phyloP scores from a whole-genome alignment of 1,139 yeast species.

The Arxiozyma heterogenica region DNA sequence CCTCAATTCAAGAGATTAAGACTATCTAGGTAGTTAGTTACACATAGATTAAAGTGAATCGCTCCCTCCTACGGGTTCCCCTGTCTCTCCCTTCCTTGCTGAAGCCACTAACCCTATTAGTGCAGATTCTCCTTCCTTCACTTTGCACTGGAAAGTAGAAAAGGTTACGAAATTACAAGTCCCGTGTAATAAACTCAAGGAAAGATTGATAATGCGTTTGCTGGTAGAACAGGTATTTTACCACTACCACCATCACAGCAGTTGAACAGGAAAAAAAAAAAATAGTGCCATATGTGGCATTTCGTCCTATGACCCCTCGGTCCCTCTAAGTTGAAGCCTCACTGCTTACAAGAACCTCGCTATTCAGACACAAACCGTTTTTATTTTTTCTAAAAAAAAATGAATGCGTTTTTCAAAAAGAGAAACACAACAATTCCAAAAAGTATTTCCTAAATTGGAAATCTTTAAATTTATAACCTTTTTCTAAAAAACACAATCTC shows the following conservation, averaged over 20 bases:
- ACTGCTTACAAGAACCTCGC: background rate
- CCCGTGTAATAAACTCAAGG: background rate
- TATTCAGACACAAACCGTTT: too few relatives aligned
- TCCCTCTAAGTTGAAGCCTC: background rate
- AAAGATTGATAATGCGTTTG: too few relatives aligned
- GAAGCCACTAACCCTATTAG: background rate
- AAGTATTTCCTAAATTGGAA: background rate
- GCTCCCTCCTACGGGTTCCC: background rate
- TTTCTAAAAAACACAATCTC: background rate
- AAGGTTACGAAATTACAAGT: background rate
- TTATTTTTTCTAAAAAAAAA: background rate
- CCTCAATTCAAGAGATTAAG: background rate
- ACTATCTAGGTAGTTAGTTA: background rate
- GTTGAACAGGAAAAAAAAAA: background rate
- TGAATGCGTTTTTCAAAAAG: background rate
- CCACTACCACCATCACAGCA: background rate
- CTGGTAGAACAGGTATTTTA: background rate
- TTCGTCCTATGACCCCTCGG: background rate
- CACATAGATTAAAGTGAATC: background rate
- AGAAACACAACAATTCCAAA: too few relatives aligned
- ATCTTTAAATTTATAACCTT: background rate
- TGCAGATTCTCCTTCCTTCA: background rate
- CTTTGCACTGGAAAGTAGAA: background rate
- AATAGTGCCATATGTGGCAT: too few relatives aligned
- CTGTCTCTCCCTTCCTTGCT: background rate